Evolutionary conservation across 768 basidiomycete species (phyloP), one percentile per base, ranked within the genome.

Genomic region (Neoboletus magnificus): DNA sequence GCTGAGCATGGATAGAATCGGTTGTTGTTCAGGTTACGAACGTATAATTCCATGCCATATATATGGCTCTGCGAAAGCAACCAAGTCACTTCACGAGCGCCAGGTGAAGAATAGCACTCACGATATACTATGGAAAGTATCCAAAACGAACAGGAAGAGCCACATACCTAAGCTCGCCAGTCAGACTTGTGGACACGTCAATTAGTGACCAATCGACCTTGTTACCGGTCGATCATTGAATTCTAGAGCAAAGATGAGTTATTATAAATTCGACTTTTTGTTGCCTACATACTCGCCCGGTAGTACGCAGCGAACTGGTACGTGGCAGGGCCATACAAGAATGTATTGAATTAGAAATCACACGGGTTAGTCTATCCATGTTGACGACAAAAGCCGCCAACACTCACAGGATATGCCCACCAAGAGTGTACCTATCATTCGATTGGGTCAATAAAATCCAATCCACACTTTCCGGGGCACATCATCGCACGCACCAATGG

Each of bases 291-390:
- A 51, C 54, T 35, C 41, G 52, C 53, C 42, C 66, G 70, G 56
- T 71, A 65, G 56, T 78, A 79, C 7, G 70, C 59, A 9, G 72
- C 65, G 57, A 79, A 79, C 54, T 77, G 76, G 58, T 71, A 76
- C 5, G 70, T 66, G 56, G 77, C 77, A 13, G 77, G 66, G 1
- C 77, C 77, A 54, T 74, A 78, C 4, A 79, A 58, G 20, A 40
- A 65, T 22, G 64, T 66, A 20, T 66, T 66, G 42, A 66, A 60
- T 66, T 40, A 22, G 23, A 20, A 32, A 30, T 20, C 45, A 46
- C n/a, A 30, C 20, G n/a, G n/a, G 30, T 42, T 23, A 23, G 13
- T 46, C 8, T 30, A 8, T 13, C 29, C 29, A 46, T 7, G 4
- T 20, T 15, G 29, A 30, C 20, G 11, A 15, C 13, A 1, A n/a